Base-by-base conservation (phyloP, 306 rosid species). In the Aeschynomene evenia region DNA sequence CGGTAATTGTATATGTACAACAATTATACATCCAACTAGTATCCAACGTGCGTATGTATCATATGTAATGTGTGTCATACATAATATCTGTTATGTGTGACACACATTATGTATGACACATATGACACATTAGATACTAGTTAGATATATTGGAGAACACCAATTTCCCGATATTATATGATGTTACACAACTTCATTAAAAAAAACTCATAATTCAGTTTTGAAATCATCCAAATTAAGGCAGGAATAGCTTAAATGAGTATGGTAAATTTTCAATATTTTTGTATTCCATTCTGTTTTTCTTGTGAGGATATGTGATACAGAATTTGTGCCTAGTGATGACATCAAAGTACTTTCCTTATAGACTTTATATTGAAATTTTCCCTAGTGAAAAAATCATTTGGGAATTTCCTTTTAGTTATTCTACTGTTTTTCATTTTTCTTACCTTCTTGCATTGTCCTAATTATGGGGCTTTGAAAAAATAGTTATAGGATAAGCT, bases 181-280 rank as follows among this genome's bases (percentile, higher is more conserved):
- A 62, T 54, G 53, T 58, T 24, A n/a, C 33, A 43, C 36, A 37
- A 39, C 40, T 64, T 18, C 56, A 33, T 63, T 18, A 14, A 13
- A 63, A 13, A 63, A 73, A 26, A 55, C 12, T 63, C 64, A 31
- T 1, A 51, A 39, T 14, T 66, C 36, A n/a, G 34, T 7, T 42
- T 8, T 6, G 9, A 33, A 24, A 68, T 67, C 42, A 61, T 72
- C 7, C 70, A 71, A 78, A 11, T n/a, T n/a, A n/a, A n/a, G n/a
- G 37, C 15, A 66, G 74, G 66, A 31, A 52, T 15, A 43, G 48
- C 14, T 62, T 45, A 28, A 37, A 24, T 46, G 15, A 48, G 40
- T 26, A 51, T 20, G 40, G n/a, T 18, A 14, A 11, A 9, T 39
- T 12, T 39, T 13, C 45, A n/a, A n/a, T n/a, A 39, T 10, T 39